Evolutionary conservation across 257 asterid genomes (phyloP).

Genomic region (Catharanthus roseus): DNA sequence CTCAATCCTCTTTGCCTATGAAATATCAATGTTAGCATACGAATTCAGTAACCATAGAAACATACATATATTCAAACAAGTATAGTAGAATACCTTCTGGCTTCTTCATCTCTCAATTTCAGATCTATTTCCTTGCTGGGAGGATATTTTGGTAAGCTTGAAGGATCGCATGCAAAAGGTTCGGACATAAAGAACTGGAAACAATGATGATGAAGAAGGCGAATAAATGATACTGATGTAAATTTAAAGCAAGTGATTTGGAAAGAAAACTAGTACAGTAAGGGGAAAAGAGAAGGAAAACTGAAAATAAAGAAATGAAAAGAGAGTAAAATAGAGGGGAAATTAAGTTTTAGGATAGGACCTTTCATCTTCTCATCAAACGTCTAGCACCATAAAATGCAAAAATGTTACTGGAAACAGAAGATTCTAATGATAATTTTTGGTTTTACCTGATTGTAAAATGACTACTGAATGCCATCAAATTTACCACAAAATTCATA

Average conservation of each 20-base stretch:
- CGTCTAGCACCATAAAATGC: neutral
- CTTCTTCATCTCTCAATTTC: slow-evolving; percentile 79
- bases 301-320: too few relatives aligned
- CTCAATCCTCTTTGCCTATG: slow-evolving; percentile 56
- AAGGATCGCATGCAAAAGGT: slow-evolving; percentile 86
- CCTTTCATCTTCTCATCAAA: neutral
- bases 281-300: neutral
- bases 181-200: slow-evolving; percentile 65
- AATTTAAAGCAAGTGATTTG: neutral
- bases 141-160: slow-evolving; percentile 78
- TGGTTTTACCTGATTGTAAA: too few relatives aligned
- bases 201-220: neutral
- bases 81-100: slow-evolving; percentile 50
- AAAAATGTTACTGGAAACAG: neutral
- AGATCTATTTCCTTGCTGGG: slow-evolving; percentile 95
- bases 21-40: slow-evolving; percentile 14
- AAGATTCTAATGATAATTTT: neutral
- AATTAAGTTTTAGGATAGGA: neutral
- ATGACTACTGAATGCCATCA: neutral
- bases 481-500: neutral
- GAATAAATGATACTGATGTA: slow-evolving; percentile 1
- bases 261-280: neutral
- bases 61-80: slow-evolving; percentile 10
- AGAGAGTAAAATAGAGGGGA: too few relatives aligned
- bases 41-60: slow-evolving; percentile 6